Evolutionary conservation across 805 yeast genomes (phyloP), one percentile per base, ranked within the genome.

Genomic region (Sugiyamaella mastotermitis): DNA sequence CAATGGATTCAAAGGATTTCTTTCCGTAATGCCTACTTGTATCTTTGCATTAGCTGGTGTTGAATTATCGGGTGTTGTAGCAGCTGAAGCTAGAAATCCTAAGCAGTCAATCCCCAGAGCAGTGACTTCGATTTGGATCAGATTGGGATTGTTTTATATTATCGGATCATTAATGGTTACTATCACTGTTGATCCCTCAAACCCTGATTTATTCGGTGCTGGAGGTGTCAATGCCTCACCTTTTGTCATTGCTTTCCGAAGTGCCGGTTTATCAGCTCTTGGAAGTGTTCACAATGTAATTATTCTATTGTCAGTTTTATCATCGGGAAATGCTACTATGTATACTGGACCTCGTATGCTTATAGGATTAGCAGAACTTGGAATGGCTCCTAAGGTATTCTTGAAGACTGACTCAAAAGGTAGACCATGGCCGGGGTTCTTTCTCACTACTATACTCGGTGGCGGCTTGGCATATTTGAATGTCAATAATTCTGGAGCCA

Each of bases 41-140:
- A 65, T 81, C 18, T 84, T 80, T 56, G 80, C 90, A 10, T 76
- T 82, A 47, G 83, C 83, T 3, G 95, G 94, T 0, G 92, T 94
- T 2, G 95, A 85, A 58, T 81, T 83, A 50, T 72, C 86, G 21
- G 71, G 88, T 1, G 78, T 82, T 80, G 76, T 83, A 22, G 92
- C 94, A 2, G 85, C 92, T 33, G 95, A 85, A 56, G 75, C 83
- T 3, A 62, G 70, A 19, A 66, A 76, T 48, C 92, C 94, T 69
- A 88, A 39, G 71, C 71, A 38, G 76, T 76, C 3, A 6, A 62
- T 85, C 52, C 86, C 90, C n/a, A 69, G 68, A 19, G 94, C 94
- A 0, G 83, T 79, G 64, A 78, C 75, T 13, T 35, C 38, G n/a
- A 35, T 35, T 24, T 35, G 38, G 38, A 17, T 35, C 18, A 31